Base-by-base conservation (phyloP, 208 protist species). In the Trypanosoma boissoni region DNA sequence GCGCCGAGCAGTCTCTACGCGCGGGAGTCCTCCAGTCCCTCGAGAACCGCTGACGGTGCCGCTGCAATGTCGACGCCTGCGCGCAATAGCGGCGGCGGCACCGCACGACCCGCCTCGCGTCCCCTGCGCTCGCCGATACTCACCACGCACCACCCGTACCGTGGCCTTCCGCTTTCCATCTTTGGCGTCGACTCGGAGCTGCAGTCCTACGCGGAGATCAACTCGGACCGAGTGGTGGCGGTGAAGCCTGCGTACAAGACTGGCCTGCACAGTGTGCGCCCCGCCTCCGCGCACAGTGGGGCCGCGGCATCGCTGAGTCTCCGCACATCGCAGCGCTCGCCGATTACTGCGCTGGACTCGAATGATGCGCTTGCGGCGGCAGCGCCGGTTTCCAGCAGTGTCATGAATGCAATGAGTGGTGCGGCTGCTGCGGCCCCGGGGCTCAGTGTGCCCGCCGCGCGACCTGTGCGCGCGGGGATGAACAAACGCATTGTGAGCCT, bases 151-250 rank as follows among this genome's bases (percentile, higher is more conserved):
- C 63, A 68, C 24, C 63, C 63, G 27, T 68, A 68, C 48, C 43
- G 63, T 18, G 45, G 32, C 5, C 32, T 68, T 26, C 63, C 63
- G 14, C 54, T 49, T 18, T 61, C 44, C 12, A 42, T 61, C 45
- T 68, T 68, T 61, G 63, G 54, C 24, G 53, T 61, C 9, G 63
- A 68, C 27, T 68, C 63, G 16, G 63, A 68, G 43, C 45, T 68
- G 34, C 43, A 68, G 45, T 41, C n/a, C 18, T 68, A 68, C 36
- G 46, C 63, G 10, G 45, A 45, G 3, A 48, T 23, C n/a, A 43
- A 54, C 28, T 31, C 36, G 45, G 63, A 68, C 2, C 58, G 36
- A 41, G 29, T 59, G 23, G 63, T 68, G 14, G 49, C 63, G 5
- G 63, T 68, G 3, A 60, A 54, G 37, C 28, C 54, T 16, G 52